Base-by-base conservation (phyloP, 148 eudicot species). In the Heliosperma pusillum region DNA sequence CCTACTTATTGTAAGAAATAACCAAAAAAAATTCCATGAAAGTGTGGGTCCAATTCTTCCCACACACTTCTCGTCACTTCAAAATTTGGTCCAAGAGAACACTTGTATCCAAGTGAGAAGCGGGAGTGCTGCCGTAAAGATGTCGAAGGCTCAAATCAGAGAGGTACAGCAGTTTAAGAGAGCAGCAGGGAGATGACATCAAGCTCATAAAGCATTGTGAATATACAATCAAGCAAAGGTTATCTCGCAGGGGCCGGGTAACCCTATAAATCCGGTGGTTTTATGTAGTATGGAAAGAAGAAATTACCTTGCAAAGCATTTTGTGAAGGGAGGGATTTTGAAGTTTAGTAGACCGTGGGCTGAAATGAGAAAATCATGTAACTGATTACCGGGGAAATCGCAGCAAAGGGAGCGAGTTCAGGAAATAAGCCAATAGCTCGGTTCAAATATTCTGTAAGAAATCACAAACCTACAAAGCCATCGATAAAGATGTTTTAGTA, bases 381-480 rank as follows among this genome's bases (percentile, higher is more conserved):
- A 72, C 55, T 36, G 27, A 26, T 29, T 11, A 74, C n/a, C 27
- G 15, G 47, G 50, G 6, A 40, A 56, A 0, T 65, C 69, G 36
- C 33, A 69, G 33, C 72, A 69, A 10, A 10, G 24, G 22, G 22
- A 15, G 67, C 22, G 56, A 15, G 8, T 22, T 59, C 62, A 78
- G 55, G 44, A 42, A 72, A 44, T 12, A 20, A 4, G 20, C 24
- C 22, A 66, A 15, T 25, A 19, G 21, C 15, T 45, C 20, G 59
- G 74, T n/a, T 55, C 13, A 71, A 20, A 71, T 21, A 73, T 25
- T 61, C 66, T 26, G 78, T 20, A 25, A 74, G 82, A 71, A 92
- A 97, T 97, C 92, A 93, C 99, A 95, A 79, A 92, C 99, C 99
- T 95, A 93, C 99, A 95, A 76, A 95, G 92, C 99, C 99, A 95